phyloP scores from a whole-genome alignment of 345 rosid genomes.

The Hibiscus mutabilis region DNA sequence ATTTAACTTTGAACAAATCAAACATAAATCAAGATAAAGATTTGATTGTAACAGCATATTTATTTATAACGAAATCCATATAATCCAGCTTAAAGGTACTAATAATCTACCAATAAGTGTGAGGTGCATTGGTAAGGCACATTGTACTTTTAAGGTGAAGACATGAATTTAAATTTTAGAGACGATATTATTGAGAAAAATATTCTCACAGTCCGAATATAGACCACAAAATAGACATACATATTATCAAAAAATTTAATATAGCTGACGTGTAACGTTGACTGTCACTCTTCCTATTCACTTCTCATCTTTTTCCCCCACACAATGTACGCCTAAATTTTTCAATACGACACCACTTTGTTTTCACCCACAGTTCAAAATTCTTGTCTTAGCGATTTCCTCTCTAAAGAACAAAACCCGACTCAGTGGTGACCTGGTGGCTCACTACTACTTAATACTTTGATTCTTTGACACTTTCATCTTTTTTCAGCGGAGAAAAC shows the following conservation, averaged over 20 bases:
- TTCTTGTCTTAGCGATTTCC: constrained; percentile 1
- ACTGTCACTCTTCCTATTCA: background rate
- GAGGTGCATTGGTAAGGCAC: too few species aligned
- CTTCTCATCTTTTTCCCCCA: background rate
- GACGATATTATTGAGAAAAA: too few species aligned
- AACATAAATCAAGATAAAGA: background rate
- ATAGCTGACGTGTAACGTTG: constrained; percentile 11
- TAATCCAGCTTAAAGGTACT: too few species aligned
- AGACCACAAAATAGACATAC: too few species aligned
- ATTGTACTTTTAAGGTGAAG: too few species aligned
- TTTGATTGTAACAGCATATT: background rate
- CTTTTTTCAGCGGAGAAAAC: background rate
- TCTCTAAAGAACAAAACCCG: background rate
- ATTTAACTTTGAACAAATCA: background rate
- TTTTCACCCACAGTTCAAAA: background rate
- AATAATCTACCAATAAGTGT: too few species aligned
- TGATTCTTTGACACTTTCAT: background rate
- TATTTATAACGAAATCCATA: background rate
- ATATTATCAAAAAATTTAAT: too few species aligned
- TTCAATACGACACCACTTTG: background rate
- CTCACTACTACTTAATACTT: background rate
- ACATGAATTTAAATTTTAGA: too few species aligned
- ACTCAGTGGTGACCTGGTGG: background rate
- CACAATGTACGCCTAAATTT: background rate
- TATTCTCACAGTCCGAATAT: too few species aligned